Percentiles rank a stretch among this genome's conserved stretches.
Evolutionary conservation across 805 yeast species (phyloP).

Genomic region (Saturnispora dispora): DNA sequence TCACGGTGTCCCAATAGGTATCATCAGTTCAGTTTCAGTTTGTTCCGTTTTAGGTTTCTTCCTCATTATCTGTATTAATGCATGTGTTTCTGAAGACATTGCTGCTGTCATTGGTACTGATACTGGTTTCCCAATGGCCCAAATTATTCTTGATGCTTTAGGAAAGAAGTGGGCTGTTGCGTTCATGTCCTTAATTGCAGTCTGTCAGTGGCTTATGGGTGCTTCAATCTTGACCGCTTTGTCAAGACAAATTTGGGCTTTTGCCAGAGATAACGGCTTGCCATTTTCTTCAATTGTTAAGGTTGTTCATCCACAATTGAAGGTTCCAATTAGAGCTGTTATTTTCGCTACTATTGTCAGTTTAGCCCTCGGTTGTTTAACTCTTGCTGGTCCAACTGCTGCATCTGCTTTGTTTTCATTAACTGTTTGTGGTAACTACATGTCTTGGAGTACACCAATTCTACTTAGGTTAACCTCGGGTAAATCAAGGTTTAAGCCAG

Average conservation of each 20-base stretch:
- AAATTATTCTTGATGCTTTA: conserved; percentile 45
- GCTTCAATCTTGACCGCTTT: conserved; percentile 59
- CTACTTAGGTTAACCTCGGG: conserved; percentile 44
- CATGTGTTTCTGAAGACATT: conserved; percentile 48
- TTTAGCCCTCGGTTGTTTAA: conserved; percentile 46
- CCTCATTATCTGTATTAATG: conserved; percentile 51
- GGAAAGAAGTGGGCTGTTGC: conserved; percentile 33
- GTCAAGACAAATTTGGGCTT: conserved; percentile 58
- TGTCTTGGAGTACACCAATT: conserved; percentile 58
- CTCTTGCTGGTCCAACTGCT: conserved; percentile 50
- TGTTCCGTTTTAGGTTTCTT: conserved; percentile 51
- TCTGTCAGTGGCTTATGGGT: conserved; percentile 42
- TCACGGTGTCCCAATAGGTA: conserved; percentile 56
- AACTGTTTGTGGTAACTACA: conserved; percentile 51
- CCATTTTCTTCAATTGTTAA: conserved; percentile 51
- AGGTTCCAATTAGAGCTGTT: conserved; percentile 63
- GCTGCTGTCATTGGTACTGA: conserved; percentile 37
- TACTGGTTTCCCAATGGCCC: conserved; percentile 52
- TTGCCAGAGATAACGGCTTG: conserved; percentile 59
- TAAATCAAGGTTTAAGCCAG: conserved; percentile 46
- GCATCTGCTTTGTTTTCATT: conserved; percentile 62
- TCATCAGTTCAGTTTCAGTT: conserved; percentile 44
- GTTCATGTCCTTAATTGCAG: conserved; percentile 35
- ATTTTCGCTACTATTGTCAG: conserved; percentile 42
- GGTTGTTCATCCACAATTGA: conserved; percentile 43